phyloP scores from a whole-genome alignment of 129 eudicot genomes.

The Centrapalus pauciflorus region DNA sequence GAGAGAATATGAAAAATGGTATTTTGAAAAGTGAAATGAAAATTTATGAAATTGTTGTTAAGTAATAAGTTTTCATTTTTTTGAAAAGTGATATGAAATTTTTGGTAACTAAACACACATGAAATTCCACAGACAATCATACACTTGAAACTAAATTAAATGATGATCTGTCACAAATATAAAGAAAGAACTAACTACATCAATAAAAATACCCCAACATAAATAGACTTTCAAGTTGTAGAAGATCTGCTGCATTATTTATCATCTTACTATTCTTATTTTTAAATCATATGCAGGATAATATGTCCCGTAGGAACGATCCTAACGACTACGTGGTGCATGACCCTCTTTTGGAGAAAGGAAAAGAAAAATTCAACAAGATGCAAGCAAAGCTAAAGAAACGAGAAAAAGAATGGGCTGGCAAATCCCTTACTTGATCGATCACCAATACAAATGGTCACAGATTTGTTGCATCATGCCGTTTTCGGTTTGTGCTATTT shows the following conservation, averaged over 20 bases:
- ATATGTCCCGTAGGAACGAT: slow-evolving; percentile 75
- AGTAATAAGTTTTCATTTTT: too few relatives aligned
- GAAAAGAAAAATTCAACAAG: slow-evolving; percentile 90
- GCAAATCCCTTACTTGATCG: slow-evolving; percentile 71
- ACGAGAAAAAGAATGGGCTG: slow-evolving; percentile 96
- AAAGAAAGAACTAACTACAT: neutral
- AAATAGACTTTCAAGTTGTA: neutral
- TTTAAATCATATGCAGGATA: slow-evolving; percentile 45
- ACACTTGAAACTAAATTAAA: neutral
- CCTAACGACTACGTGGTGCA: slow-evolving; percentile 82
- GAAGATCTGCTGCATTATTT: neutral
- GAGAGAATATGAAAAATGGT: too few relatives aligned
- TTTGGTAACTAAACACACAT: too few relatives aligned
- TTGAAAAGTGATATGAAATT: too few relatives aligned
- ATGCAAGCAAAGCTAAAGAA: slow-evolving; percentile 90
- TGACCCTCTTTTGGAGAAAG: slow-evolving; percentile 91
- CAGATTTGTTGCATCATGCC: neutral
- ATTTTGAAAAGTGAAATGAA: too few relatives aligned
- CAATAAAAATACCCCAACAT: too few relatives aligned
- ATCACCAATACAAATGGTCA: neutral
- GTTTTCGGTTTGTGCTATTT: neutral
- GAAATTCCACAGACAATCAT: neutral
- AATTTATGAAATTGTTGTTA: too few relatives aligned
- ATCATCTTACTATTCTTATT: neutral
- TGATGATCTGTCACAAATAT: neutral